Evolutionary conservation across 1,139 yeast genomes (phyloP), one percentile per base, ranked within the genome.

Genomic region (Magnusiomyces suaveolens): DNA sequence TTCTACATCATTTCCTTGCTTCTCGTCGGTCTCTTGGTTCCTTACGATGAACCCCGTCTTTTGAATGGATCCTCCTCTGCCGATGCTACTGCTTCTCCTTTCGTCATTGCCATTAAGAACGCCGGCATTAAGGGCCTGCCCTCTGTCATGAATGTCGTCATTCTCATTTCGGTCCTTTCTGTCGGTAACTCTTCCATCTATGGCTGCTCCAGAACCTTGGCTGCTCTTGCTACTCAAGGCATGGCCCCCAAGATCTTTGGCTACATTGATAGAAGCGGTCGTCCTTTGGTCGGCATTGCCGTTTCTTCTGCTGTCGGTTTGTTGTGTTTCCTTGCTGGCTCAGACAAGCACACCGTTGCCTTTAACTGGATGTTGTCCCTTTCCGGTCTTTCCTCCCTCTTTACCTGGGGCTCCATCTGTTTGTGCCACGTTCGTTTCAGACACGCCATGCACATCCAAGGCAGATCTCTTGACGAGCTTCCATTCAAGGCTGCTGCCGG

Each of bases 351-450:
- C 68, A 81, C 77, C 57, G 77, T 74, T 36, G 86, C 87, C 24
- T 88, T 88, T 71, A 75, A 74, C 63, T 88, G 95, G 95, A 74
- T 87, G 65, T 72, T 86, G 67, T 86, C 95, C 32, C 73, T 87
- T 54, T 84, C 94, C 25, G 94, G 94, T 56, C 78, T 86, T 59
- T 83, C 90, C 52, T 83, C 94, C 1, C 75, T 87, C 56, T 85
- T 86, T 68, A 84, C 92, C 16, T 87, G 94, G 94, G 81, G 81
- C 44, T 80, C 88, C 41, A 84, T 88, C 62, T 82, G 85, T 68
- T 64, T 84, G 55, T 82, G 88, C 63, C 94, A 83, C 63, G 73
- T 88, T 59, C 79, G 95, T 66, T 86, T 88, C 72, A 83, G 96
- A 74, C 70, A 75, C 57, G 96, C 95, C 2, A 75, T 88, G 75